Percentiles rank a stretch among this genome's conserved stretches.
Conservation (phyloP, 192 early-diverging fungal species). For the Backusella luteola region DNA sequence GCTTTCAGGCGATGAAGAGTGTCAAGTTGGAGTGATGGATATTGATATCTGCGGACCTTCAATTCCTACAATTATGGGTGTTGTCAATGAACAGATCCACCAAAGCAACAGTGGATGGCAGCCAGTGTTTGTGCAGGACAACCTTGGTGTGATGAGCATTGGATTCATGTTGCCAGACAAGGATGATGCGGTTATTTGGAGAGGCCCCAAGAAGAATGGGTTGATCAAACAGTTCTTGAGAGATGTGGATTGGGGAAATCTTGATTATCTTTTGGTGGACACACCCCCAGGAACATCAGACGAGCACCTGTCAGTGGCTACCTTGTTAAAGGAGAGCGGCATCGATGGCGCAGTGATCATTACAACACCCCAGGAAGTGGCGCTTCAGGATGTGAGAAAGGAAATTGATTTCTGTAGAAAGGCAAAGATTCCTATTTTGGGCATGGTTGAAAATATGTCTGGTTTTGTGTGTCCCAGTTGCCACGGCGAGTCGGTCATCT, state of each 20-base stretch:
- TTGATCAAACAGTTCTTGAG: conserved; percentile 96
- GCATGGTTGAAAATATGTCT: conserved; percentile 97
- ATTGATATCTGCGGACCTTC: conserved; percentile 97
- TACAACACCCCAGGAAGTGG: conserved; percentile 93
- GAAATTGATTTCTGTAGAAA: conserved; percentile 97
- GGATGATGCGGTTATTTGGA: conserved; percentile 94
- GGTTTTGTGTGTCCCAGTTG: conserved; percentile 96
- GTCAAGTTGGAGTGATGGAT: conserved; percentile 84
- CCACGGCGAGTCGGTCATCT: conserved; percentile 68
- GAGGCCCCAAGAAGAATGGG: conserved; percentile 92
- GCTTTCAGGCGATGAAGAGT: conserved; percentile 56
- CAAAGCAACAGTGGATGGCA: conserved; percentile 78
- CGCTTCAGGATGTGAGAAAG: conserved; percentile 91
- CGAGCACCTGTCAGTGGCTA: conserved; percentile 89
- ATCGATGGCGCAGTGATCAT: conserved; percentile 90
- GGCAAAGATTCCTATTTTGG: conserved; percentile 85
- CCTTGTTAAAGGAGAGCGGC: conserved; percentile 70
- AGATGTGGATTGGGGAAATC: conserved; percentile 91
- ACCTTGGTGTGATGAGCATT: conserved; percentile 87
- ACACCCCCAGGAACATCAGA: conserved; percentile 98
- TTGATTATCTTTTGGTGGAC: conserved; percentile 93
- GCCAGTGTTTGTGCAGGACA: conserved; percentile 76
- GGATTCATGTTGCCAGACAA: conserved; percentile 88
- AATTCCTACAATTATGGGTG: conserved; percentile 90
- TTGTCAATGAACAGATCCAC: conserved; percentile 81